Evolutionary conservation across 257 asterid species (phyloP).

Genomic region (Forsythia suspensa): DNA sequence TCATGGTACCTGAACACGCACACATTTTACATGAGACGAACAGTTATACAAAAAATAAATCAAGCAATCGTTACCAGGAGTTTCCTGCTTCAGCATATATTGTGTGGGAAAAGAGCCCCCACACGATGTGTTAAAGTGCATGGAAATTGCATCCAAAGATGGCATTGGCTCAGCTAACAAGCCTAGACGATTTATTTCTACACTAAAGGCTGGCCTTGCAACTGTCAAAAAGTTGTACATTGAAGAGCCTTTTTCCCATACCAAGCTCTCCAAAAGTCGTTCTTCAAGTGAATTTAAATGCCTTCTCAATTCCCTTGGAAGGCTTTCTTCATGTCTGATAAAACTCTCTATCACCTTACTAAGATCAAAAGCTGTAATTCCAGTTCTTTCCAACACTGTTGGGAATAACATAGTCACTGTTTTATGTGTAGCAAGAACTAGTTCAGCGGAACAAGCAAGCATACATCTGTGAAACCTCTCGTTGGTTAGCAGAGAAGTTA

Average conservation of each 20-base stretch:
- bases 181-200: slow-evolving; percentile 82
- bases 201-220: slow-evolving; percentile 81
- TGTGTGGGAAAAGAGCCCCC: slow-evolving; percentile 48
- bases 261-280: slow-evolving; percentile 92
- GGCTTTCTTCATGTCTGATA: slow-evolving; percentile 92
- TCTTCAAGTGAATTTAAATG: slow-evolving; percentile 96
- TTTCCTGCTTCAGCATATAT: slow-evolving; percentile 57
- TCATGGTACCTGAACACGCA: neutral
- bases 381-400: slow-evolving; percentile 92
- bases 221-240: slow-evolving; percentile 93
- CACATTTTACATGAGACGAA: neutral
- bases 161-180: slow-evolving; percentile 98
- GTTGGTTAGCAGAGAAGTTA: slow-evolving; percentile 82
- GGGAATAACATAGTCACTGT: slow-evolving; percentile 97
- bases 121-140: slow-evolving; percentile 56
- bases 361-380: slow-evolving; percentile 95
- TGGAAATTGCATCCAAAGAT: slow-evolving; percentile 91
- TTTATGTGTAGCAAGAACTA: slow-evolving; percentile 98
- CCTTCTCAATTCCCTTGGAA: slow-evolving; percentile 94
- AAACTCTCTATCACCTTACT: slow-evolving; percentile 99
- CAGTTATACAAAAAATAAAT: slow-evolving; percentile 9
- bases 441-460: slow-evolving; percentile 99
- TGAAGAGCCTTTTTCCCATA: slow-evolving; percentile 99
- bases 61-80: slow-evolving; percentile 47
- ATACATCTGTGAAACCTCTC: slow-evolving; percentile 98